Conservation (phyloP, 73 alveolate genomes). For the Paramecium caudatum region DNA sequence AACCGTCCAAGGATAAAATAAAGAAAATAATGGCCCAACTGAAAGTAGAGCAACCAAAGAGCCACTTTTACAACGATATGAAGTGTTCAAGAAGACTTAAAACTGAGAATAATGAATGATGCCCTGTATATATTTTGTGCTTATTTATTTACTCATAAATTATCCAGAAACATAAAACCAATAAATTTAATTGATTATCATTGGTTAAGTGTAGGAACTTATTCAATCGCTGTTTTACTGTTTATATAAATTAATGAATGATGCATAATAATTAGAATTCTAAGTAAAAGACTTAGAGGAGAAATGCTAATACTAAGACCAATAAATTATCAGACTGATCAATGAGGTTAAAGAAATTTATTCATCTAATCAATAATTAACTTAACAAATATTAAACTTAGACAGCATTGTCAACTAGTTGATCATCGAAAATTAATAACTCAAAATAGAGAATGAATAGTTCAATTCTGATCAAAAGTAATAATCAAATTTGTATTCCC, state of each 20-base stretch:
- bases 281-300: background rate
- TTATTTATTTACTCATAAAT: too few relatives aligned
- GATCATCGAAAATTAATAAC: background rate
- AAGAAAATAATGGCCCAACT: background rate
- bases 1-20: conserved; percentile 10
- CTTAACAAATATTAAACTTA: conserved; percentile 2
- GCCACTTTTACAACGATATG: background rate
- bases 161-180: too few relatives aligned
- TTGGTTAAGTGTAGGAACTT: too few relatives aligned
- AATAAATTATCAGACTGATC: background rate
- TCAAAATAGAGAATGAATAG: background rate
- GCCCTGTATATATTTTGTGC: too few relatives aligned
- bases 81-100: conserved; percentile 15
- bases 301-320: background rate
- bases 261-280: background rate
- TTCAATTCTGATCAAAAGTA: background rate
- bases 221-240: too few relatives aligned
- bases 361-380: background rate
- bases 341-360: conserved; percentile 1
- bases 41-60: background rate
- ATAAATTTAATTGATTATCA: too few relatives aligned
- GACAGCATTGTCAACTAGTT: background rate
- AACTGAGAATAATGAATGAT: too few relatives aligned
- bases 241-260: conserved; percentile 8
- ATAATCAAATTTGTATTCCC: background rate